Base-by-base conservation (phyloP, 768 basidiomycete species). In the Crucibulum laeve region DNA sequence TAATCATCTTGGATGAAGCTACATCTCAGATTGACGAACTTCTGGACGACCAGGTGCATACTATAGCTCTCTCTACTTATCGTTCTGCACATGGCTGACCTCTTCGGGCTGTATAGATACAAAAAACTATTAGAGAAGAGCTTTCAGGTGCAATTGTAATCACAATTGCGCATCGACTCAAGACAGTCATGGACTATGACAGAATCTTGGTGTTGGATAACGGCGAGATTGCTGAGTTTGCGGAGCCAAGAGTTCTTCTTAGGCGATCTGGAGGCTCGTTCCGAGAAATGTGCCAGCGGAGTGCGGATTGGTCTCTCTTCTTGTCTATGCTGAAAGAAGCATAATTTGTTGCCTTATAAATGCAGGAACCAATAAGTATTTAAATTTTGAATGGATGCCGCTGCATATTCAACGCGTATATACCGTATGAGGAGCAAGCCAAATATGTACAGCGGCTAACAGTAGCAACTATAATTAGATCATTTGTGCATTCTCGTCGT, bases 91-190 rank as follows among this genome's bases (percentile, higher is more conserved):
- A 26, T 19, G 26, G 34, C 36, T 21, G 25, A 21, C 21, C 23
- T 19, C 30, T 21, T 36, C 15, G 24, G 14, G n/a, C 38, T 14
- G 18, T 4, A 13, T 44, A 85, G 77, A 84, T 91, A 42, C 87
- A 89, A 59, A 65, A 64, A 26, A 88, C 85, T 0, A 81, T 89
- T 25, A 74, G 84, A 22, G 80, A 85, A 53, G 85, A 88, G 58
- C 76, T 92, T 41, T 60, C 70, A 1, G 73, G 76, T 8, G 77
- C 84, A 0, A 83, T 90, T 15, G 82, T 92, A 15, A 76, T 93
- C 26, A 90, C 87, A 6, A 91, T 92, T 44, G 91, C 91, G 3
- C 90, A 91, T 64, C 70, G 86, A 11, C 67, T 89, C 17, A 80
- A 80, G 56, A 89, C 87, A 0, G 79, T 89, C 43, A 79, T 90